Base-by-base conservation (phyloP, 768 basidiomycete species). In the Mycena kentingensis region DNA sequence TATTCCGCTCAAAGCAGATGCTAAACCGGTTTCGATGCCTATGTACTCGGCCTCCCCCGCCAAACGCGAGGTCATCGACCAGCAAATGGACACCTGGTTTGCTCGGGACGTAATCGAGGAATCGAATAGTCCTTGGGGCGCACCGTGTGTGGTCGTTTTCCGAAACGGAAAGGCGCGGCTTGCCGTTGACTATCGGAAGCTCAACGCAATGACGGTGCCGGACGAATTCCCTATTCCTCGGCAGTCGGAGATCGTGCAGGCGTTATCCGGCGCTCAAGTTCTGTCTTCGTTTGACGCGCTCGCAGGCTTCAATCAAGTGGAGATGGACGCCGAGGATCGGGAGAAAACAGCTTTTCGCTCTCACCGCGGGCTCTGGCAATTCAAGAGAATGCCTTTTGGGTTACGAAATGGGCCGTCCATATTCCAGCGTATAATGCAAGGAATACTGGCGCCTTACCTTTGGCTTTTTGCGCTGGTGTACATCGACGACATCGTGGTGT, bases 101-200 rank as follows among this genome's bases (percentile, higher is more conserved):
- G n/a, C n/a, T n/a, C n/a, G n/a, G n/a, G n/a, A n/a, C n/a, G n/a
- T n/a, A n/a, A n/a, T n/a, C n/a, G n/a, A n/a, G n/a, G n/a, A n/a
- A n/a, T n/a, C n/a, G n/a, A n/a, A n/a, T n/a, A n/a, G n/a, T n/a
- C n/a, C n/a, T n/a, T n/a, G n/a, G n/a, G n/a, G n/a, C n/a, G n/a
- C n/a, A n/a, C n/a, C n/a, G n/a, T n/a, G n/a, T n/a, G n/a, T n/a
- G n/a, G n/a, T n/a, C n/a, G n/a, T n/a, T n/a, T n/a, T n/a, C n/a
- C n/a, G n/a, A n/a, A n/a, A n/a, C n/a, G n/a, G n/a, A n/a, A 75
- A 75, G 50, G 64, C 72, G 0, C 52, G 69, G 1, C 52, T 76
- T 22, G 66, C 64, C 10, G 57, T 75, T 2, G 71, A 75, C 46
- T 70, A 69, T 37, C 15, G 37, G 8, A 39, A 57, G 29, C 51